Evolutionary conservation across 768 basidiomycete genomes (phyloP).

Genomic region (Coprinellus aureogranulatus): DNA sequence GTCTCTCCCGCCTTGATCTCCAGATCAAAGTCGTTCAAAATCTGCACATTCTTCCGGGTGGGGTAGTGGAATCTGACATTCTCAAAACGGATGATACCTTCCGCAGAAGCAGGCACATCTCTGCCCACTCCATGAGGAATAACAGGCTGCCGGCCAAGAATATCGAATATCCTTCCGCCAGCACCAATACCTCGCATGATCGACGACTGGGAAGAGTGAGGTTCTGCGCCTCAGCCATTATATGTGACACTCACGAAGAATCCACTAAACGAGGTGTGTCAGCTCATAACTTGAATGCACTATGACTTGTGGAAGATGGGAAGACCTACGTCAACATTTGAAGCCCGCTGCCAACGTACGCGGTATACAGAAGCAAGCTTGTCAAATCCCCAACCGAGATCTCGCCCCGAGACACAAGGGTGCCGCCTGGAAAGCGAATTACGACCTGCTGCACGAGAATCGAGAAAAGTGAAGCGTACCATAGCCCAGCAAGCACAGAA

Average conservation of each 20-base stretch:
- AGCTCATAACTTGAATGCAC: no score
- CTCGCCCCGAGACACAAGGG: constrained; percentile 80
- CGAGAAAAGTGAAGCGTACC: no score
- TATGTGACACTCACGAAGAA: constrained; percentile 47
- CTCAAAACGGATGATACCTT: constrained; percentile 78
- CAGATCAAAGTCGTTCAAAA: constrained; percentile 80
- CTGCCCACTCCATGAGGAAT: constrained; percentile 67
- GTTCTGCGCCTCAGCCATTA: constrained; percentile 19
- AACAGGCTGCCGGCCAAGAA: constrained; percentile 76
- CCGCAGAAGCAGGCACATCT: constrained; percentile 50
- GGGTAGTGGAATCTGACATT: constrained; percentile 88
- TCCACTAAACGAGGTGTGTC: constrained; percentile 34
- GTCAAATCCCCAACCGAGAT: constrained; percentile 93
- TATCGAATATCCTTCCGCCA: constrained; percentile 89
- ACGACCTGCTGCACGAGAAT: no score
- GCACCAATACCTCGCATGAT: constrained; percentile 98
- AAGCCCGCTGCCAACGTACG: constrained; percentile 79
- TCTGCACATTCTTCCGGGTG: constrained; percentile 73
- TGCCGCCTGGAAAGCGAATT: constrained; percentile 59
- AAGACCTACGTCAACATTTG: constrained; percentile 71
- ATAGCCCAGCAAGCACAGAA: constrained; percentile 87
- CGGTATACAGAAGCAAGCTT: constrained; percentile 85
- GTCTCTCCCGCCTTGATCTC: constrained; percentile 82
- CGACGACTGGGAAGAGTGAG: constrained; percentile 56
- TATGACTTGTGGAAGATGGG: no score